A percentile compares a stretch with the other conserved stretches of the same genome.
phyloP scores from a whole-genome alignment of 2,329 filamentous ascomycete genomes.

The Xylaria sp. region DNA sequence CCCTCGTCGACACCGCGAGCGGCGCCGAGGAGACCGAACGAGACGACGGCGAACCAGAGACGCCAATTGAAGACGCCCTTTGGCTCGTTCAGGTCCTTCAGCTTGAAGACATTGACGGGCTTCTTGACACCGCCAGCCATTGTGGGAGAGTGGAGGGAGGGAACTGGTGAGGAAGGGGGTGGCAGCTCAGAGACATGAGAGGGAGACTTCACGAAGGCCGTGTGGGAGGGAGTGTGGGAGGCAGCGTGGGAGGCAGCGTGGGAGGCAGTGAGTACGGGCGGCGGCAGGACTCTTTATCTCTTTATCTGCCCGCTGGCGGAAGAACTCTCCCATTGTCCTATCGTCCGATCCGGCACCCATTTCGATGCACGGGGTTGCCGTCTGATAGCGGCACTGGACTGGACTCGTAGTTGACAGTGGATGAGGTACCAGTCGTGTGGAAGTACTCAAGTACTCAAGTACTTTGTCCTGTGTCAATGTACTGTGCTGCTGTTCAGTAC shows the following conservation, averaged over 20 bases:
- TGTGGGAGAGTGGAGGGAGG: slow-evolving; percentile 13
- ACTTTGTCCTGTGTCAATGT: background rate
- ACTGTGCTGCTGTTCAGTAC: background rate
- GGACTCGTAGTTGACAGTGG: background rate
- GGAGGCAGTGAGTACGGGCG: background rate
- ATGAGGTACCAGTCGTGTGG: no score
- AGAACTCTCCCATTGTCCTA: slow-evolving; percentile 5
- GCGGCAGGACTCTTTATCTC: slow-evolving; percentile 2
- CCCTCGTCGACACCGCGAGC: slow-evolving; percentile 84
- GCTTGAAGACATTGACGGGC: slow-evolving; percentile 67
- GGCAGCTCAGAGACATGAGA: background rate
- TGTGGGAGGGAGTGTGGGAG: no score
- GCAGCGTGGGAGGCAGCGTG: no score
- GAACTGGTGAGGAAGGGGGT: slow-evolving; percentile 1
- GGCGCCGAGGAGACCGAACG: slow-evolving; percentile 79
- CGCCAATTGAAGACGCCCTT: slow-evolving; percentile 79
- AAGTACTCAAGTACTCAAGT: no score
- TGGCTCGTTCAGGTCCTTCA: slow-evolving; percentile 72
- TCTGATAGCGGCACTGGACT: no score
- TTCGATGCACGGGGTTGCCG: background rate
- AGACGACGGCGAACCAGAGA: slow-evolving; percentile 79
- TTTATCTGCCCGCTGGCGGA: slow-evolving; percentile 8
- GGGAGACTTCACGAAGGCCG: no score
- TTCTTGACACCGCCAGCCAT: slow-evolving; percentile 50
- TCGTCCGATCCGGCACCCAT: background rate